A percentile compares a stretch with the other conserved stretches of the same genome.
Conservation (phyloP, 176 grass and related monocot genomes). For the Leersia perrieri region DNA sequence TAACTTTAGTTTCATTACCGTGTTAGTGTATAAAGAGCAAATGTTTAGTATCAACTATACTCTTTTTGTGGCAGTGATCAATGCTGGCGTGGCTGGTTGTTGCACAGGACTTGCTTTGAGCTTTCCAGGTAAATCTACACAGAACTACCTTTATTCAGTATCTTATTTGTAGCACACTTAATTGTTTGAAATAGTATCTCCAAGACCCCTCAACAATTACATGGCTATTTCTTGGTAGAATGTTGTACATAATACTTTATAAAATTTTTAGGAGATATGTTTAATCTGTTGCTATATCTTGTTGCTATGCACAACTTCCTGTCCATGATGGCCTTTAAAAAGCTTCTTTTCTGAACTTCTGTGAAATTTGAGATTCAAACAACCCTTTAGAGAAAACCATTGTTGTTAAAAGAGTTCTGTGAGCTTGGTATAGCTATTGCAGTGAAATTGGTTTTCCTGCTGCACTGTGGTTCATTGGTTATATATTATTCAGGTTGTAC, state of each 20-base stretch:
- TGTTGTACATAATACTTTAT: neutral
- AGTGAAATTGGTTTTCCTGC: neutral
- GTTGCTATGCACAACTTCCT: neutral
- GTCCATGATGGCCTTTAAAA: neutral
- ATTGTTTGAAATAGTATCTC: neutral
- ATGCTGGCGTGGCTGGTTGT: constrained; percentile 84
- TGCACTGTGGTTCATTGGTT: neutral
- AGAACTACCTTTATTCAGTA: neutral
- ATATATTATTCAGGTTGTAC: neutral
- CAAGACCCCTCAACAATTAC: neutral
- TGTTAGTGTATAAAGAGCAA: constrained; percentile 8
- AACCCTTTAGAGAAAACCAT: neutral
- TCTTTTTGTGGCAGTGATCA: constrained; percentile 50
- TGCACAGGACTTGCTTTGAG: constrained; percentile 92
- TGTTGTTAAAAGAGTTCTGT: neutral
- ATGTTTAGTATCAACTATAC: constrained; percentile 18
- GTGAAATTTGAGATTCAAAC: neutral
- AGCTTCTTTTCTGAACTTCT: neutral
- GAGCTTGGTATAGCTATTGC: neutral
- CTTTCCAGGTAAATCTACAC: constrained; percentile 75
- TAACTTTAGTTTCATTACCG: constrained; percentile 6
- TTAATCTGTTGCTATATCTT: neutral
- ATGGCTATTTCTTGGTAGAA: neutral
- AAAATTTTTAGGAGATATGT: neutral
- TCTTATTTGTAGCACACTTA: neutral